Evolutionary conservation across 2,329 filamentous ascomycete genomes (phyloP).

Genomic region (Colletotrichum sojae): DNA sequence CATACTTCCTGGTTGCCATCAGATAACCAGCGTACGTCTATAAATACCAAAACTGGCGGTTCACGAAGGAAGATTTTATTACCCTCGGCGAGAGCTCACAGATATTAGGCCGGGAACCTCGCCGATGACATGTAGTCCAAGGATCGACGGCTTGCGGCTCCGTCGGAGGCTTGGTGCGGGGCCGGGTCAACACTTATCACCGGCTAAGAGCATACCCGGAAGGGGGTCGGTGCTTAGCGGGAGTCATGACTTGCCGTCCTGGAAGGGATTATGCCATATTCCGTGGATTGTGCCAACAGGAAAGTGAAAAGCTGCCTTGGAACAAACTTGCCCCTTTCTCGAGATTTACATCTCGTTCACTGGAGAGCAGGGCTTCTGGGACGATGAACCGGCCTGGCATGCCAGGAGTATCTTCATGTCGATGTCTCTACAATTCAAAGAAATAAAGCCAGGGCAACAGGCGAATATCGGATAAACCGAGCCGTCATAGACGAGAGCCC

Average conservation of each 20-base stretch:
- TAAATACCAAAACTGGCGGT: background rate
- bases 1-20: background rate
- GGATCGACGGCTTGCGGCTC: conserved; percentile 9
- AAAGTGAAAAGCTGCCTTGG: background rate
- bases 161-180: conserved; percentile 5
- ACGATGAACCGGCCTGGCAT: no score
- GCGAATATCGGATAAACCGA: background rate
- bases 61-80: conserved; percentile 16
- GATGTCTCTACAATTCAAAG: no score
- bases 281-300: background rate
- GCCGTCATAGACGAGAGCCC: no score
- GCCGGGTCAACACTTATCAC: conserved; percentile 16
- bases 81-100: background rate
- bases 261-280: background rate
- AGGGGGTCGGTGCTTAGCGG: background rate
- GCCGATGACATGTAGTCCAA: background rate
- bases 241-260: background rate
- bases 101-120: background rate
- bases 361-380: no score
- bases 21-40: conserved; percentile 6
- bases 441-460: no score
- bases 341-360: no score
- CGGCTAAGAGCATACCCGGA: background rate
- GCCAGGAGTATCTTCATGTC: no score
- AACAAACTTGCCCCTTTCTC: background rate